Percentiles rank a stretch among this genome's conserved stretches.
phyloP scores from a whole-genome alignment of 1,139 yeast species.

The Debaryomycetaceae sp. region DNA sequence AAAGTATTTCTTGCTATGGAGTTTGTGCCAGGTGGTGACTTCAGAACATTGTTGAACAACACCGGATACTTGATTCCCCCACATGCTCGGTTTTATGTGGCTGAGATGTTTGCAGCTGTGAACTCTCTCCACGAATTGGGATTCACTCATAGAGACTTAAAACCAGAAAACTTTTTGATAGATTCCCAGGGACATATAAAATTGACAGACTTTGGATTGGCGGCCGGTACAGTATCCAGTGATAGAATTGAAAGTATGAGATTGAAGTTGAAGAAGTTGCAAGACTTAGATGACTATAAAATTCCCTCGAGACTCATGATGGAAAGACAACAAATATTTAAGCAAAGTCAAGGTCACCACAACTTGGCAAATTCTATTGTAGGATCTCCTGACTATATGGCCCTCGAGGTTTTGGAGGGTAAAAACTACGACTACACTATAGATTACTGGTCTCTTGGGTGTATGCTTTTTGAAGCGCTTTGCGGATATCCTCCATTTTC shows the following conservation, averaged over 20 bases:
- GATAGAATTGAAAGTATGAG: conserved; percentile 95
- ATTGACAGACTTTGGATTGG: conserved; percentile 94
- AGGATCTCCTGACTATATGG: conserved; percentile 99
- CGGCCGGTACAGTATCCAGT: conserved; percentile 92
- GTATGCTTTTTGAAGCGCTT: conserved; percentile 86
- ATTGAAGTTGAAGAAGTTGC: conserved; percentile 75
- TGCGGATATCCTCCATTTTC: conserved; percentile 97
- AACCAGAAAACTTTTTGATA: conserved; percentile 94
- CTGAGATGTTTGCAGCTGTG: conserved; percentile 95
- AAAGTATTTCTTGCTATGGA: conserved; percentile 97
- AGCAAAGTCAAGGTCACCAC: conserved; percentile 59
- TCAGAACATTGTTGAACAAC: conserved; percentile 87
- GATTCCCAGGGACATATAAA: conserved; percentile 95
- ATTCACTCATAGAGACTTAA: conserved; percentile 93
- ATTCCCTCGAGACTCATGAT: conserved; percentile 74
- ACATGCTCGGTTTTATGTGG: conserved; percentile 90
- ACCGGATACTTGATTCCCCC: conserved; percentile 92
- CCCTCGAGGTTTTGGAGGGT: conserved; percentile 93
- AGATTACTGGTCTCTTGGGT: conserved; percentile 98
- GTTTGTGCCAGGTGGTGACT: conserved; percentile 98
- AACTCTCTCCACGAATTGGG: conserved; percentile 93
- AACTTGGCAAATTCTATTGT: conserved; percentile 93
- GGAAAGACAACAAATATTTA: conserved; percentile 84
- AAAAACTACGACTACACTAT: conserved; percentile 92
- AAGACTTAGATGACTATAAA: conserved; percentile 63